phyloP scores from a whole-genome alignment of 2,329 filamentous ascomycete species.

The Alternaria infectoria region DNA sequence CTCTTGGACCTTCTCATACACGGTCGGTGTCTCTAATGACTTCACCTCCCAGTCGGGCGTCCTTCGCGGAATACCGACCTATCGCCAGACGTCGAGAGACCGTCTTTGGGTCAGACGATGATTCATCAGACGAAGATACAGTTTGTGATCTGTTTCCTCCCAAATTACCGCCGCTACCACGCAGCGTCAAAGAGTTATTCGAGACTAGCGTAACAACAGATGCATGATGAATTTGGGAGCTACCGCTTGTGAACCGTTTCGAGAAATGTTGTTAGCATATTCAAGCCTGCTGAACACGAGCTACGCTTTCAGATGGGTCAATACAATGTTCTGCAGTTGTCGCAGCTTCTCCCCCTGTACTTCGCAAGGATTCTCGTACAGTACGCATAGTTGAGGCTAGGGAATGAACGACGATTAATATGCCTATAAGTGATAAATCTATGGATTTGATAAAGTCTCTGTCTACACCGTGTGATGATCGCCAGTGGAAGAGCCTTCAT shows the following conservation, averaged over 20 bases:
- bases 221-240: background rate
- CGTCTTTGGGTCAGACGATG: background rate
- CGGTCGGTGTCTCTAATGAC: background rate
- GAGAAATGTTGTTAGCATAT: background rate
- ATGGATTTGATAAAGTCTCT: background rate
- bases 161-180: background rate
- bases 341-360: background rate
- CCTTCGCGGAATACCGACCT: background rate
- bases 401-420: background rate
- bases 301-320: background rate
- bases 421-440: background rate
- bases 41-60: background rate
- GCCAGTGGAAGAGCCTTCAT: background rate
- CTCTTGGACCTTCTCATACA: background rate
- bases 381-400: background rate
- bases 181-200: background rate
- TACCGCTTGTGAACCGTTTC: background rate
- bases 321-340: background rate
- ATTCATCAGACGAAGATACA: background rate
- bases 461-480: background rate
- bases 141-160: background rate
- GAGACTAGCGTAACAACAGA: background rate
- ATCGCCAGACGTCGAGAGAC: background rate
- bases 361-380: background rate
- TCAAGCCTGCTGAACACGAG: background rate